Base-by-base conservation (phyloP, 352 stramenopile genomes). In the Globisporangium spiculum region DNA sequence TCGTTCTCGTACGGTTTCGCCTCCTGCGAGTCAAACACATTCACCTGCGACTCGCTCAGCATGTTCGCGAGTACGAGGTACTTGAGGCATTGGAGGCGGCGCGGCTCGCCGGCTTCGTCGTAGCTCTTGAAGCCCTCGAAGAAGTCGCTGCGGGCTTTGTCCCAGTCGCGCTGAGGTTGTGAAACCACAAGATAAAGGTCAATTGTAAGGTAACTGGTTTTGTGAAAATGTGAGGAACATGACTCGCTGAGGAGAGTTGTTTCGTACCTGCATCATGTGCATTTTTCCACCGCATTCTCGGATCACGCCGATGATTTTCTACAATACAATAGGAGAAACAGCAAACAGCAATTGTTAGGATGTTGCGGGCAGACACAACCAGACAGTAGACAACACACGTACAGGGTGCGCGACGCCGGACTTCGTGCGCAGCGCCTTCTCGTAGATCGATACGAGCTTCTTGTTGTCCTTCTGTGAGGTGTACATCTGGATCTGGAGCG, bases 121-220 rank as follows among this genome's bases (percentile, higher is more conserved):
- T 98, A 98, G 67, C 86, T 97, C 73, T 98, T 98, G 76, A 98
- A 98, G 10, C 92, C 94, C 60, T 97, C 92, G 67, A 98, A 98
- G 60, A 98, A 98, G 27, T 97, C 93, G 60, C 93, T 97, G 0
- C 86, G 89, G 0, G 93, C 96, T 53, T 95, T 93, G 65, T 98
- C 89, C 83, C 96, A 98, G 63, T 98, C 92, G 6, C 91, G 83
- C 74, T 96, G 55, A 32, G 26, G 16, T 44, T 41, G 36, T 20
- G 4, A 18, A 44, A 44, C 36, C 14, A 44, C 12, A 16, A 6
- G 12, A 18, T 14, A 14, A 14, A 44, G 10, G 1, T 18, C 36
- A 18, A 18, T 5, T 1, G 4, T 44, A 14, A 44, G 12, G 8
- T 16, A 44, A 16, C 12, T 44, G 36, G 36, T 44, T 44, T 44